Percentiles rank a stretch among this genome's conserved stretches.
These are phyloP conservation scores for Podaxis carcinomalis DNA, from an alignment of 768 basidiomycete genomes.

Conservation along the genomic window DNA sequence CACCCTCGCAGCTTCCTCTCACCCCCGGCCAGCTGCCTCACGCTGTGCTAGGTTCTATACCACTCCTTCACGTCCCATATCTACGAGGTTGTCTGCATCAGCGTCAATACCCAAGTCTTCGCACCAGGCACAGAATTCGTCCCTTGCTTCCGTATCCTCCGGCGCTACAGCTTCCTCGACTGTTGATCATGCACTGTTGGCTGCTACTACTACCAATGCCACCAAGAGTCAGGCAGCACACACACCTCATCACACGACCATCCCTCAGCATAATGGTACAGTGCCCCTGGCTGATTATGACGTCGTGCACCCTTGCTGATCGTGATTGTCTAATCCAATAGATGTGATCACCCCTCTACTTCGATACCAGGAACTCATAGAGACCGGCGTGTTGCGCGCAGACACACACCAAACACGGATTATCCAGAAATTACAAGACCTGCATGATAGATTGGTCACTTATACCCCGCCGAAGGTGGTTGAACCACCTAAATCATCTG, in stretches of 20 bases:
- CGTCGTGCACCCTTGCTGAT: slow-evolving; percentile 4
- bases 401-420: slow-evolving; percentile 87
- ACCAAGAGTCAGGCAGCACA: background rate
- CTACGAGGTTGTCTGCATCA: background rate
- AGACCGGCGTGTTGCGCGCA: slow-evolving; percentile 50
- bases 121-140: slow-evolving; percentile 6
- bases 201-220: background rate
- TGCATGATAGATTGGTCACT: slow-evolving; percentile 64
- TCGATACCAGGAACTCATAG: slow-evolving; percentile 43
- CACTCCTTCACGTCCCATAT: background rate
- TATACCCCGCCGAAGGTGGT: slow-evolving; percentile 72
- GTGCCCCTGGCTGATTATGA: background rate
- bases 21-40: background rate
- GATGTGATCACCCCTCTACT: slow-evolving; percentile 35
- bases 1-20: slow-evolving; percentile 7
- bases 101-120: background rate
- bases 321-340: slow-evolving; percentile 11
- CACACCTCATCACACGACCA: background rate
- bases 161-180: background rate
- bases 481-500: slow-evolving; percentile 31
- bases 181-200: background rate
- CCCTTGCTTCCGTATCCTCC: slow-evolving; percentile 8
- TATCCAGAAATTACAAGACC: slow-evolving; percentile 72
- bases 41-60: slow-evolving; percentile 7
- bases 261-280: background rate